These are phyloP conservation scores for Marasmius sp. DNA, from an alignment of 1,284 basidiomycete genomes.

Conservation along the genomic window DNA sequence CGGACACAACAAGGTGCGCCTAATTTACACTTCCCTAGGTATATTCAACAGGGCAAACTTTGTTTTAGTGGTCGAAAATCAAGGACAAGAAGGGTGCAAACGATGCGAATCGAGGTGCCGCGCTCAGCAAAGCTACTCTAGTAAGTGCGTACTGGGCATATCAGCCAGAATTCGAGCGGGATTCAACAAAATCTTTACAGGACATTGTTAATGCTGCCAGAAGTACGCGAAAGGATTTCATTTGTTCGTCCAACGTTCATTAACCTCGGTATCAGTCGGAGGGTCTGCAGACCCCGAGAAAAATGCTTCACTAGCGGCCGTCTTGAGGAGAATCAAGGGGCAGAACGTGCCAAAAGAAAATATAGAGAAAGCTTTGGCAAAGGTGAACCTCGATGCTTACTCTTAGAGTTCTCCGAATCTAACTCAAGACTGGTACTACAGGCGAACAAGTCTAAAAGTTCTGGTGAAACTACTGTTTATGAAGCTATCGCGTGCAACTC, in stretches of 20 bases:
- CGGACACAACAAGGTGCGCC: slow-evolving; percentile 14
- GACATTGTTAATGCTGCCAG: slow-evolving; percentile 71
- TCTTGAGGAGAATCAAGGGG: slow-evolving; percentile 61
- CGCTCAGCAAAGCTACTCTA: slow-evolving; percentile 55
- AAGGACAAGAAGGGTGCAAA: slow-evolving; percentile 76
- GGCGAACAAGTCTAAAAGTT: slow-evolving; percentile 53
- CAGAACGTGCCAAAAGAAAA: slow-evolving; percentile 77
- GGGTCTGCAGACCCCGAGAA: slow-evolving; percentile 64
- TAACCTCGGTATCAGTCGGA: slow-evolving; percentile 43
- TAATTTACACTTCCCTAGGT: too few species aligned
- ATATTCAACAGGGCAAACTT: background rate
- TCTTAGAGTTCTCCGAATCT: background rate
- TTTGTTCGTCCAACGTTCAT: slow-evolving; percentile 7
- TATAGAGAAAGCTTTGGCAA: slow-evolving; percentile 69
- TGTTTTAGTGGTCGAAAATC: slow-evolving; percentile 81
- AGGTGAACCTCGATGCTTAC: slow-evolving; percentile 40
- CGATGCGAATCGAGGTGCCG: slow-evolving; percentile 63
- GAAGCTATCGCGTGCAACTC: slow-evolving; percentile 73
- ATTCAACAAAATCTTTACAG: slow-evolving; percentile 35
- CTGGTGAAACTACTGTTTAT: slow-evolving; percentile 57
- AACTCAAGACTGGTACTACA: slow-evolving; percentile 22
- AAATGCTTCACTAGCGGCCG: slow-evolving; percentile 63
- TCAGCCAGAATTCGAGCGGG: background rate
- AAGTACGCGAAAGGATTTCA: slow-evolving; percentile 40
- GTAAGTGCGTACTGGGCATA: slow-evolving; percentile 43